phyloP scores from a whole-genome alignment of 176 grass and related monocot genomes.

The Musa itinerans region DNA sequence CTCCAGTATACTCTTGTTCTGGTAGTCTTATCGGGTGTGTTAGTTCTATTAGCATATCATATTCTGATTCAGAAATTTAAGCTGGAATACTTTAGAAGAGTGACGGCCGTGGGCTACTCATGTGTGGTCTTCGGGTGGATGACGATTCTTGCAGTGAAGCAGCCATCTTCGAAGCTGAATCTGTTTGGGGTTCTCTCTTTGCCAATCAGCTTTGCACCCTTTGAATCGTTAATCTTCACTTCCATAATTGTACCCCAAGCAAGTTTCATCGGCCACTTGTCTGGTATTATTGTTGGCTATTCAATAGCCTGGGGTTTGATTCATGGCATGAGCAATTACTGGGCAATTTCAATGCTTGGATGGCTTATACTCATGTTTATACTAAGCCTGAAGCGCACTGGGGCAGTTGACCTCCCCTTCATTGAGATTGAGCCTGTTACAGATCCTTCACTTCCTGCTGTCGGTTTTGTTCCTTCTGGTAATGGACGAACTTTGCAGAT shows the following conservation, averaged over 20 bases:
- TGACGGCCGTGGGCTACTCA: slow-evolving; percentile 87
- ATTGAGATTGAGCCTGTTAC: slow-evolving; percentile 74
- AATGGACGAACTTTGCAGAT: slow-evolving; percentile 15
- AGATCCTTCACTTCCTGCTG: slow-evolving; percentile 42
- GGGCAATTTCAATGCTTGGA: slow-evolving; percentile 73
- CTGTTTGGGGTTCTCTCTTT: slow-evolving; percentile 81
- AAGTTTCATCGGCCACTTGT: slow-evolving; percentile 90
- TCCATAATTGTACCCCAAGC: slow-evolving; percentile 97
- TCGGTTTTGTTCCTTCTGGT: slow-evolving; percentile 42
- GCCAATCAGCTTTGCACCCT: slow-evolving; percentile 91
- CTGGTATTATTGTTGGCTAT: slow-evolving; percentile 78
- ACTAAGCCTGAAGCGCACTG: slow-evolving; percentile 73
- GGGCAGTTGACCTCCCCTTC: slow-evolving; percentile 54
- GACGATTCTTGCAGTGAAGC: slow-evolving; percentile 90
- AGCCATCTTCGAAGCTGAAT: slow-evolving; percentile 78
- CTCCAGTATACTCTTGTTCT: slow-evolving; percentile 83
- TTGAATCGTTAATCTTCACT: slow-evolving; percentile 91
- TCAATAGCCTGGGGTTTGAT: slow-evolving; percentile 85
- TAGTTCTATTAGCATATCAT: slow-evolving; percentile 74
- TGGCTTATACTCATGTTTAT: slow-evolving; percentile 77
- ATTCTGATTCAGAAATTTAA: slow-evolving; percentile 83
- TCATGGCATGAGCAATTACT: slow-evolving; percentile 97
- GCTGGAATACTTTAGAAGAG: slow-evolving; percentile 72
- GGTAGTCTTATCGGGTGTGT: slow-evolving; percentile 59
- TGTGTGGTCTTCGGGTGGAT: slow-evolving; percentile 99